Percentiles rank a stretch among this genome's conserved stretches.
These are phyloP conservation scores for Globisporangium nagaii DNA, from an alignment of 352 stramenopile genomes.

Conservation along the genomic window DNA sequence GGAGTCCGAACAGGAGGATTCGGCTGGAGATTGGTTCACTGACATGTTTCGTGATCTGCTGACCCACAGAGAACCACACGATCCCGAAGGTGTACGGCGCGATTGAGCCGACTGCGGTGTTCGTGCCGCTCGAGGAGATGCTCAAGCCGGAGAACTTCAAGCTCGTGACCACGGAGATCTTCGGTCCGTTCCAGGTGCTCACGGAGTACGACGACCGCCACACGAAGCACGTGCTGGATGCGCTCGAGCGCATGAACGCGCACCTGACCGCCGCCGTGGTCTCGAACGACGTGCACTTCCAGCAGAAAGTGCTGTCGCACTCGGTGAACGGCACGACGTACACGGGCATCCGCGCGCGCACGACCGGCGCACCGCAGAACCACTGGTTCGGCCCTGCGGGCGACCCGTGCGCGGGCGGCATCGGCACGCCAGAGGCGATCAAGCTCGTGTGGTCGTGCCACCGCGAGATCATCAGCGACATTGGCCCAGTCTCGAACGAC, in stretches of 20 bases:
- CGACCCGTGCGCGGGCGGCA: slow-evolving; percentile 94
- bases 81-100: slow-evolving; percentile 96
- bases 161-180: slow-evolving; percentile 95
- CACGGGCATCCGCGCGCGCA: slow-evolving; percentile 93
- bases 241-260: slow-evolving; percentile 94
- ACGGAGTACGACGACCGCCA: slow-evolving; percentile 93
- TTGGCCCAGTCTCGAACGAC: slow-evolving; percentile 55
- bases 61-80: slow-evolving; percentile 85
- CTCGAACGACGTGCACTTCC: slow-evolving; percentile 95
- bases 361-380: slow-evolving; percentile 93
- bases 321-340: slow-evolving; percentile 99
- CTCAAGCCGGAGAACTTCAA: slow-evolving; percentile 94
- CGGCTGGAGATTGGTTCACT: too few species aligned
- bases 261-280: slow-evolving; percentile 98
- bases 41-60: too few species aligned
- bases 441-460: slow-evolving; percentile 98
- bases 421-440: slow-evolving; percentile 98
- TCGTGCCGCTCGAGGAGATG: slow-evolving; percentile 95
- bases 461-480: slow-evolving; percentile 96
- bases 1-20: too few species aligned
- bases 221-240: slow-evolving; percentile 87
- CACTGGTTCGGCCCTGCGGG: slow-evolving; percentile 96
- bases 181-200: slow-evolving; percentile 98
- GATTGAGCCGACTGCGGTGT: slow-evolving; percentile 96
- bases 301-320: slow-evolving; percentile 91